phyloP scores from a whole-genome alignment of 139 green algal genomes.

The Picochlorum sp. region DNA sequence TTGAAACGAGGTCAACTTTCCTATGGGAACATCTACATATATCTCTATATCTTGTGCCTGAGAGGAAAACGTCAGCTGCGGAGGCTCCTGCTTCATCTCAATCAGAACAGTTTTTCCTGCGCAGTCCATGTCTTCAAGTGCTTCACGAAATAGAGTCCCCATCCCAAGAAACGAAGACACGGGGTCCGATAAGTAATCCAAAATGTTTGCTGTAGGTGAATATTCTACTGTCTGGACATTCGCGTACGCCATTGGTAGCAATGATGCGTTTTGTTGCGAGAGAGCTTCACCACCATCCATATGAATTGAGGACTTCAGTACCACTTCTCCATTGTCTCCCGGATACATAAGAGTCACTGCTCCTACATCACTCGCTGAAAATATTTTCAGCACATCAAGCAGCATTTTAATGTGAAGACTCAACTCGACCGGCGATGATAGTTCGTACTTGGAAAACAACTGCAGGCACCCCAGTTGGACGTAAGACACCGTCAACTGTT shows the following conservation, averaged over 20 bases:
- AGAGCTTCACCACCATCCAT: neutral
- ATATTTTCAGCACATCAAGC: conserved; percentile 7
- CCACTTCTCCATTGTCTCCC: conserved; percentile 3
- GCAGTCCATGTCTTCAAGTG: conserved; percentile 24
- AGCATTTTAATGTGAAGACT: conserved; percentile 1
- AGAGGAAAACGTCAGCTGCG: neutral
- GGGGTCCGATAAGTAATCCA: conserved; percentile 6
- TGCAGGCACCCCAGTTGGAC: neutral
- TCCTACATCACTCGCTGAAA: conserved; percentile 2
- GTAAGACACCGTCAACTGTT: no score
- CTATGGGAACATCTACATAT: neutral
- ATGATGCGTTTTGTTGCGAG: neutral
- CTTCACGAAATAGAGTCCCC: conserved; percentile 20
- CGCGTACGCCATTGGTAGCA: neutral
- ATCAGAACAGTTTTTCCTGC: conserved; percentile 7
- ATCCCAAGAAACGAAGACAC: conserved; percentile 1
- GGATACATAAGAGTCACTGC: conserved; percentile 12
- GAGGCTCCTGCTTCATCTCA: conserved; percentile 2
- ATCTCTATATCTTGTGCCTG: conserved; percentile 2
- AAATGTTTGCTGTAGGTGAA: conserved; percentile 1
- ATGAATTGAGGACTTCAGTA: conserved; percentile 10
- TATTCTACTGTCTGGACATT: conserved; percentile 3
- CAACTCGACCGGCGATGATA: neutral
- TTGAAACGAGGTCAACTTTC: neutral
- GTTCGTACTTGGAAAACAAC: conserved; percentile 4